Evolutionary conservation across 1,284 basidiomycete genomes (phyloP).

Genomic region (Malassezia brasiliensis): DNA sequence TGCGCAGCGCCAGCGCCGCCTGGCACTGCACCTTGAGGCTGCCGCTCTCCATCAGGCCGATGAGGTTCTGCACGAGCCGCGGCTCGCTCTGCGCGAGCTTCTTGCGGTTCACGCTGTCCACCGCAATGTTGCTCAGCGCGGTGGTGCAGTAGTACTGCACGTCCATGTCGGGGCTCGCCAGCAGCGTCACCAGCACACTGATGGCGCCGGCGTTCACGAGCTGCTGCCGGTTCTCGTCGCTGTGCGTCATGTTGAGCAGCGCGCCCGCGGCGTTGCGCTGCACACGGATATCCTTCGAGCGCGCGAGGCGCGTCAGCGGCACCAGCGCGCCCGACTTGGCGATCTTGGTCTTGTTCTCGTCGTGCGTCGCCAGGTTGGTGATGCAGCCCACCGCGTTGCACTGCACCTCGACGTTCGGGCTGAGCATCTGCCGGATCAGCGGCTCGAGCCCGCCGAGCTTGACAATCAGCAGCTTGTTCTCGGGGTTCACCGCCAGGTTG

Average conservation of each 20-base stretch:
- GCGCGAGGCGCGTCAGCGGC: conserved; percentile 86
- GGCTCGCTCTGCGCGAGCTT: conserved; percentile 91
- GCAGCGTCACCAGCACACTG: conserved; percentile 84
- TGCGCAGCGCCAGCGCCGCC: conserved; percentile 87
- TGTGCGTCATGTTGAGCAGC: conserved; percentile 95
- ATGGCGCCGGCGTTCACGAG: conserved; percentile 97
- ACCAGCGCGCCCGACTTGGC: conserved; percentile 97
- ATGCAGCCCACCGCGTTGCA: conserved; percentile 99
- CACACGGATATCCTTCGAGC: conserved; percentile 98
- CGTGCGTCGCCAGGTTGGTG: conserved; percentile 96
- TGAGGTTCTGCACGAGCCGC: conserved; percentile 85
- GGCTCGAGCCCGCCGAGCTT: conserved; percentile 95
- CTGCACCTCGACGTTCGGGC: conserved; percentile 97
- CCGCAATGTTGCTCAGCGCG: conserved; percentile 90
- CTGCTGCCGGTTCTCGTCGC: conserved; percentile 93
- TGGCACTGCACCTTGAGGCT: conserved; percentile 99
- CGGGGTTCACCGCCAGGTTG: conserved; percentile 95
- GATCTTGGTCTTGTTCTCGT: conserved; percentile 99
- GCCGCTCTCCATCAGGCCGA: conserved; percentile 90
- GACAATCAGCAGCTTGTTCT: conserved; percentile 98
- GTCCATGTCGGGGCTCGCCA: conserved; percentile 95
- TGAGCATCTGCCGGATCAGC: conserved; percentile 96
- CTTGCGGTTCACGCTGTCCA: conserved; percentile 64
- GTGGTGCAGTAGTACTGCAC: conserved; percentile 99
- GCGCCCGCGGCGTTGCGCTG: conserved; percentile 98